A percentile compares a stretch with the other conserved stretches of the same genome.
Conservation (phyloP, 805 yeast genomes). For the Wickerhamiella allomyrinae region DNA sequence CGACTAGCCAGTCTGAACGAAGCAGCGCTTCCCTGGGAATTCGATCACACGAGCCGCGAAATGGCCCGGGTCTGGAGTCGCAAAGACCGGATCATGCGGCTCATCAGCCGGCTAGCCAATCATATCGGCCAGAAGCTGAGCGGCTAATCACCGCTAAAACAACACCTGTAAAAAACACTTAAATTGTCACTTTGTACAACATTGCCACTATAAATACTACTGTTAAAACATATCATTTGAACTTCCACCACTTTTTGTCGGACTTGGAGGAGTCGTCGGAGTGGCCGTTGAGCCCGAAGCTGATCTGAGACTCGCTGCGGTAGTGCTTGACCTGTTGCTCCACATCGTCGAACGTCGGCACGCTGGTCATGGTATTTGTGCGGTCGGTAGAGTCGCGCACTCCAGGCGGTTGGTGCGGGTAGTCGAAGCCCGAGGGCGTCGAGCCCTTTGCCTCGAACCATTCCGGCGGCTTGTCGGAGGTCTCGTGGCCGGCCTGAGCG, state of each 20-base stretch:
- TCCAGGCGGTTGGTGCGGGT: background rate
- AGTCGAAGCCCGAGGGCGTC: constrained; percentile 12
- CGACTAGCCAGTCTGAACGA: constrained; percentile 10
- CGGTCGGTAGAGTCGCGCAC: constrained; percentile 1
- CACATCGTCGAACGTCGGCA: background rate
- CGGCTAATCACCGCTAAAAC: background rate
- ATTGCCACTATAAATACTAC: background rate
- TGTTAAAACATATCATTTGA: background rate
- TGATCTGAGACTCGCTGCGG: background rate
- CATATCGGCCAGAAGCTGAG: background rate
- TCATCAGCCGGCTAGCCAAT: background rate
- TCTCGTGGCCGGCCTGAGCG: constrained; percentile 62
- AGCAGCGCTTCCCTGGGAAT: constrained; percentile 15
- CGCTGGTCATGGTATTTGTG: background rate
- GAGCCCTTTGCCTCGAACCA: constrained; percentile 15
- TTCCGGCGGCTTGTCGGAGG: constrained; percentile 30
- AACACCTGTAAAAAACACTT: too few species aligned
- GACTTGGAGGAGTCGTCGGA: background rate
- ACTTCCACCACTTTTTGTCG: background rate
- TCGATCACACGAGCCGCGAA: constrained; percentile 5
- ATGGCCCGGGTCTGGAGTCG: background rate
- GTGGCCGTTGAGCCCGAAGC: background rate
- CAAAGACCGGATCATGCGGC: background rate
- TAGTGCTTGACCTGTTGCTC: background rate
- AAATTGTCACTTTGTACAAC: too few species aligned